Base-by-base conservation (phyloP, 2,329 filamentous ascomycete genomes). In the Fusarium austroafricanum region DNA sequence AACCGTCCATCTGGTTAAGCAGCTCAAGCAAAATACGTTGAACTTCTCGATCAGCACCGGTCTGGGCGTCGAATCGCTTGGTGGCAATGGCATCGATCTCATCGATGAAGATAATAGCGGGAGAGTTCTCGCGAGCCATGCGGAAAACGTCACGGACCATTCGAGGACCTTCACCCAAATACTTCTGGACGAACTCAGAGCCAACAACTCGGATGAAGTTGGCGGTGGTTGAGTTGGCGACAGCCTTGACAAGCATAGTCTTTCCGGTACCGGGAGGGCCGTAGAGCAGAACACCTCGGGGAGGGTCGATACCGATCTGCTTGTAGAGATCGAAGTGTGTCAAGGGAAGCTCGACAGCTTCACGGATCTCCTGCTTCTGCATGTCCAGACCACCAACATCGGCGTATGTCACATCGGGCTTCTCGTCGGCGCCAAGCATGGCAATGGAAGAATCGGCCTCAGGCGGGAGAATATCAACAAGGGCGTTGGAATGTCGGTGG, bases 111-210 rank as follows among this genome's bases (percentile, higher is more conserved):
- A 99, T 99, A 80, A 99, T 99, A 61, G 94, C 92, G 1, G 96
- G 96, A 1, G 94, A 95, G 84, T 99, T 99, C 84, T 99, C 96
- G 67, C 96, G 91, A 37, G 96, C 96, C 96, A 99, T 99, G 67
- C 96, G 89, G 88, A 99, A 99, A 39, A 99, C 96, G 79, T 99
- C 96, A 76, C 96, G 93, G 54, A 99, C 96, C 96, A 99, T 99
- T 72, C 96, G 93, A 53, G 96, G 96, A 51, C 96, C 96, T 80
- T 99, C 96, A 79, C 96, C 96, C 3, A 99, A 87, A 76, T 99
- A 99, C 83, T 99, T 99, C 79, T 99, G 96, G 53, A 99, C 96
- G 75, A 99, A 98, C 79, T 99, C 96, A 61, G 95, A 98, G 50
- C 96, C 96, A 47, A 98, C 96, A 14, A 99, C 96, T 71, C 96